Evolutionary conservation across 176 grass and related monocot species (phyloP), one percentile per base, ranked within the genome.

Genomic region (Aegilops sharonensis): DNA sequence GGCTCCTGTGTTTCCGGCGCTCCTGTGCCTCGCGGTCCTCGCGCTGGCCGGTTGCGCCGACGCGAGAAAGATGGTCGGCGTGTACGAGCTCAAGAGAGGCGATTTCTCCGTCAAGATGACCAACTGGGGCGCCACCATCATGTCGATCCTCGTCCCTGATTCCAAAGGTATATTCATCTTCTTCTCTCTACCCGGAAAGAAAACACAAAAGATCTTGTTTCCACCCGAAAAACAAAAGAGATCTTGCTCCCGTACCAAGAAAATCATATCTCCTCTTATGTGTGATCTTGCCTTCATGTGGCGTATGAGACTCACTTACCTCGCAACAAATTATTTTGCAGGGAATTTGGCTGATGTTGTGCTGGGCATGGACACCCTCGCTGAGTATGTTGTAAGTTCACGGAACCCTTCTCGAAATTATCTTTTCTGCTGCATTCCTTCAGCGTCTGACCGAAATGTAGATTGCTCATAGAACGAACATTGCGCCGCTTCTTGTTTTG

Each of bases 331-430:
- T 34, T 66, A 7, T 72, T 70, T 62, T 78, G 45, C 80, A 98
- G 95, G 95, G 63, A 89, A 92, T 81, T 70, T 94, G 84, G 89
- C 80, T 12, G 95, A 98, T 84, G 88, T 95, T 80, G 93, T 95
- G 42, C 91, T 95, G 59, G 95, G 95, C 39, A 89, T 62, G 62
- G 93, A 98, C 81, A 86, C 91, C 31, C 78, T 98, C 86, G 91
- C 89, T 59, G 85, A 88, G 36, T 98, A 98, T 32, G 87, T 98
- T 4, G 95, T 98, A 87, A 95, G 93, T 72, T 76, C 45, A 64
- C n/a, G 14, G 1, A 57, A 40, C 14, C 60, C 57, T 30, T 60
- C 5, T 54, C 0, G 3, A 47, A 47, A 59, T 59, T 0, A 21
- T 0, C 56, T 59, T 59, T 36, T 6, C 35, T 57, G 2, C 54